Evolutionary conservation across 768 basidiomycete species (phyloP), one percentile per base, ranked within the genome.

Genomic region (Panus rudis): DNA sequence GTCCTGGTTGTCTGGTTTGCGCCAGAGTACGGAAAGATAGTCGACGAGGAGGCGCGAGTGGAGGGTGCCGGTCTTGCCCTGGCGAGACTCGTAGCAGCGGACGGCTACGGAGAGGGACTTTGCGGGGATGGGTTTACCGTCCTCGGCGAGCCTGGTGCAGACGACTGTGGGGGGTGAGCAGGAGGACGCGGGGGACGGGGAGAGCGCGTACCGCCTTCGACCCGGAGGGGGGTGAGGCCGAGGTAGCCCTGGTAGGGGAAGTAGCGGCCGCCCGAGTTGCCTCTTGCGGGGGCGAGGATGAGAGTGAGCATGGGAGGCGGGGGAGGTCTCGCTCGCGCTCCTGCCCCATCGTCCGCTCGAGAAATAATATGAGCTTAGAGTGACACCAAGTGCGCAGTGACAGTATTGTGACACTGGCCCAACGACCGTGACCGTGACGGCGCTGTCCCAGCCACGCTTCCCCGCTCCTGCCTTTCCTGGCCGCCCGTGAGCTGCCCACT

Each of bases 211-310:
- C 82, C 63, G 62, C 89, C 89, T 66, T 88, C 83, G 54, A 88
- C 75, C 55, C 73, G 76, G 64, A 91, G 68, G 43, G 83, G 79
- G 33, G 85, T 89, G 56, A 92, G 72, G 51, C 85, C 89, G 51
- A 91, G 79, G 64, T 79, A 83, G 57, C 89, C 89, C 42, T 67
- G 63, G 70, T 78, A 68, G 39, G 89, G 88, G 62, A 86, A 91
- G 63, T 73, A 82, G 43, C 78, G 74, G 45, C 76, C 70, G 48
- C 76, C 77, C 51, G 77, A 69, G 62, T 85, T 87, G 55, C 81
- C 83, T 71, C 78, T 80, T 49, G 76, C 62, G 43, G 82, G 81
- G 68, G 73, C 61, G 55, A 90, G 74, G 53, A 71, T 59, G 55
- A 88, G 70, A 50, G 78, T 75, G 61, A 88, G 81, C 85, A 88